Evolutionary conservation across 2,329 filamentous ascomycete species (phyloP).

Genomic region (Talaromyces sp.): DNA sequence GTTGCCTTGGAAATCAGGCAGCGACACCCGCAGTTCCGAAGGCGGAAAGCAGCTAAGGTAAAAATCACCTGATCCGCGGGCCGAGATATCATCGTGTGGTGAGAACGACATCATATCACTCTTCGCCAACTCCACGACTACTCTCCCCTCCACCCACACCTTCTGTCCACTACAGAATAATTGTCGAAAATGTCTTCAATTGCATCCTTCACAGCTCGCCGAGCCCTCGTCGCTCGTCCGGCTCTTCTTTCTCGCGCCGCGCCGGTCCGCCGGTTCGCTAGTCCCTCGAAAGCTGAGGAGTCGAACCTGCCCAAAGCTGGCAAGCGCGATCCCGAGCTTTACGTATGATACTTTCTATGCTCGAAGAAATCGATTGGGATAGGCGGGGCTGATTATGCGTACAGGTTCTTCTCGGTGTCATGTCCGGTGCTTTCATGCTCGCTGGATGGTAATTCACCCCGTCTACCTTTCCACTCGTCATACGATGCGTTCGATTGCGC

Average conservation of each 20-base stretch:
- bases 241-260: constrained; percentile 42
- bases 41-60: constrained; percentile 6
- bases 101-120: constrained; percentile 16
- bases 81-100: constrained; percentile 20
- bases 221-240: constrained; percentile 41
- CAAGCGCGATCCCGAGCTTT: constrained; percentile 71
- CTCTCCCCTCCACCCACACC: constrained; percentile 9
- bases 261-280: constrained; percentile 39
- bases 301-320: constrained; percentile 61
- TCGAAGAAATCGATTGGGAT: neutral
- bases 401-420: constrained; percentile 86
- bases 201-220: constrained; percentile 42
- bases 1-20: constrained; percentile 9
- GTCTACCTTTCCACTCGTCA: constrained; percentile 17
- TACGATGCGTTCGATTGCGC: constrained; percentile 33
- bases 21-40: neutral
- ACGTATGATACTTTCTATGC: constrained; percentile 52
- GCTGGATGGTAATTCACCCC: constrained; percentile 65
- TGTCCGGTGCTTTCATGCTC: constrained; percentile 82
- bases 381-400: neutral
- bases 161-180: neutral
- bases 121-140: neutral
- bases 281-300: constrained; percentile 46
- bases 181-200: constrained; percentile 41
- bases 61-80: constrained; percentile 22